Percentiles rank a stretch among this genome's conserved stretches.
Conservation (phyloP, 1,284 basidiomycete genomes). For the Ustilago shanxiensis region DNA sequence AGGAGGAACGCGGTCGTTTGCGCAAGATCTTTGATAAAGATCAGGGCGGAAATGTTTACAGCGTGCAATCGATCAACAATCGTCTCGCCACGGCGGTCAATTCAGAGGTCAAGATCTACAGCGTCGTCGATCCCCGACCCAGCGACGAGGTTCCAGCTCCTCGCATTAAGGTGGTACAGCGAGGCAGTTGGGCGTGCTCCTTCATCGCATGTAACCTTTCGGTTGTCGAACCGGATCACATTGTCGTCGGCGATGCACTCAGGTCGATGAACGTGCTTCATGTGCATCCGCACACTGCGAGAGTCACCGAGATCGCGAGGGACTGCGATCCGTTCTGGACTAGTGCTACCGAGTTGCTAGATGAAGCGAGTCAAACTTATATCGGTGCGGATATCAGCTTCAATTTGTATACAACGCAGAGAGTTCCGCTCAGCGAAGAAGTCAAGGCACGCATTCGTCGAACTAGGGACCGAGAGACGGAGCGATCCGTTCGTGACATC, state of each 20-base stretch:
- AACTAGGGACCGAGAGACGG: constrained; percentile 35
- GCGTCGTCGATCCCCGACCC: constrained; percentile 22
- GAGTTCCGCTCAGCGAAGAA: constrained; percentile 43
- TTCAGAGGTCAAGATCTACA: constrained; percentile 59
- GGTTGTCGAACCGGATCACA: constrained; percentile 28
- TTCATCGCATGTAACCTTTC: constrained; percentile 64
- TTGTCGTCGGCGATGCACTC: constrained; percentile 67
- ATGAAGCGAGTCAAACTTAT: constrained; percentile 56
- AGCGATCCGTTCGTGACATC: constrained; percentile 5
- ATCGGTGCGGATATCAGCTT: constrained; percentile 66
- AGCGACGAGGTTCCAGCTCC: constrained; percentile 11
- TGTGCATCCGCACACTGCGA: constrained; percentile 40
- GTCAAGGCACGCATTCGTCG: constrained; percentile 39
- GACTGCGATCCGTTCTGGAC: constrained; percentile 69
- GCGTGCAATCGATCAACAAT: constrained; percentile 36
- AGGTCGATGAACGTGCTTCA: constrained; percentile 63
- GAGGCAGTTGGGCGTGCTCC: constrained; percentile 61
- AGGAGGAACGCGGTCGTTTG: constrained; percentile 29
- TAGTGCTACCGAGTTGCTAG: constrained; percentile 54
- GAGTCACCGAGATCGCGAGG: constrained; percentile 60
- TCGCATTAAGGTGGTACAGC: constrained; percentile 32
- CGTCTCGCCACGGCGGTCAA: constrained; percentile 62
- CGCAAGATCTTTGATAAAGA: constrained; percentile 42
- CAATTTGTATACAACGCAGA: constrained; percentile 64
- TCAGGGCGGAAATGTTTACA: constrained; percentile 64